phyloP scores from a whole-genome alignment of 805 yeast genomes.

The Saccharomycopsis fibuligera region DNA sequence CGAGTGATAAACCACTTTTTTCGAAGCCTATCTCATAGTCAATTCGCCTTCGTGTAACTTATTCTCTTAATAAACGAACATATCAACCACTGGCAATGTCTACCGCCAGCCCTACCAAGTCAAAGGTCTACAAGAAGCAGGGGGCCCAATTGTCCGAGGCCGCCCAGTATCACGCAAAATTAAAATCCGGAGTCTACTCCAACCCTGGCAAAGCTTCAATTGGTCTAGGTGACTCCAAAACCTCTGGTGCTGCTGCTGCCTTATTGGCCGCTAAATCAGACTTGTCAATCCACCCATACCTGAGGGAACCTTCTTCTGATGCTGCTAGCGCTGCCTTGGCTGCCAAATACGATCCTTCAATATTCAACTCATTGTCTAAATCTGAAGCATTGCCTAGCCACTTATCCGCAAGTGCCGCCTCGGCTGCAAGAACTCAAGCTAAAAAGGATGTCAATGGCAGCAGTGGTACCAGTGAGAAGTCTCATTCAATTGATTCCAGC shows the following conservation, averaged over 20 bases:
- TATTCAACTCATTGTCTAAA: constrained; percentile 32
- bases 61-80: too few species aligned
- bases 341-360: constrained; percentile 33
- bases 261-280: constrained; percentile 64
- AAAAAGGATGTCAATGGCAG: neutral
- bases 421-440: constrained; percentile 39
- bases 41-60: too few species aligned
- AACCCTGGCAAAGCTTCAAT: constrained; percentile 43
- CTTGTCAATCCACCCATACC: constrained; percentile 47
- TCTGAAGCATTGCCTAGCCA: constrained; percentile 34
- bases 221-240: constrained; percentile 53
- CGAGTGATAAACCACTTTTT: too few species aligned
- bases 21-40: too few species aligned
- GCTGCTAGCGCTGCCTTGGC: constrained; percentile 61
- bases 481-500: too few species aligned
- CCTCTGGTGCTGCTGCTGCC: constrained; percentile 72
- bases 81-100: too few species aligned
- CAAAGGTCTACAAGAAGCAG: constrained; percentile 51
- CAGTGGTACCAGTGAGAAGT: too few species aligned
- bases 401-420: constrained; percentile 34
- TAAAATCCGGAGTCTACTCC: constrained; percentile 59
- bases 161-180: constrained; percentile 68
- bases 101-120: neutral
- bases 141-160: constrained; percentile 70
- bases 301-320: constrained; percentile 42